Base-by-base conservation (phyloP, 2,329 filamentous ascomycete species). In the Botryotinia calthae region DNA sequence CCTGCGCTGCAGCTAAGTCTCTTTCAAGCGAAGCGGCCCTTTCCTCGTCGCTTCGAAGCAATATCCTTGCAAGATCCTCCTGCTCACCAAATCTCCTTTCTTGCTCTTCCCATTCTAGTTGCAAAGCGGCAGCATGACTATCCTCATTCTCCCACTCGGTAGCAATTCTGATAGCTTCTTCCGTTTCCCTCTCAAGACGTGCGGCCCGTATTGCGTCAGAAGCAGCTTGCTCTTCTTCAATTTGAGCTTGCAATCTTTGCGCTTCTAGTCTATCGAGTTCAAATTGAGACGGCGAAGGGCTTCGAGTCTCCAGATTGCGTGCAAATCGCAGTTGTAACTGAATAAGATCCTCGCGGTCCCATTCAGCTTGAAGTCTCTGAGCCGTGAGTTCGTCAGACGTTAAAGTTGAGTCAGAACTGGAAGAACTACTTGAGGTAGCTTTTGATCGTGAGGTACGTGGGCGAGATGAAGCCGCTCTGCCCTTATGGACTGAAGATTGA, bases 71-170 rank as follows among this genome's bases (percentile, higher is more conserved):
- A 12, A 71, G 54, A 3, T 64, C 46, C 46, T 71, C 68, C 14
- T 70, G 68, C 56, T 70, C 28, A 46, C 44, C 42, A 37, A 70
- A 28, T 14, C 31, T 70, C 9, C 68, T 61, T n/a, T 70, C 69
- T 56, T 65, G 37, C 46, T 65, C 69, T 22, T 72, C 70, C 54
- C 51, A 72, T 51, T 68, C 51, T 37, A 54, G 70, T 18, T 72
- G 54, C 20, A 61, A 22, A 40, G 54, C 28, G 28, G 48, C 61
- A 40, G 56, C 63, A 46, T 18, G 51, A 12, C 37, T 72, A 37
- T 72, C 70, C 40, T 72, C 63, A n/a, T 58, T 48, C 25, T 72
- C 70, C 70, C 70, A 72, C 48, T 72, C 70, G 28, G 54, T 10
- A n/a, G 70, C 70, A 42, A 72, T 59, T 67, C 70, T 56, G 58